Percentiles rank a stretch among this genome's conserved stretches.
Conservation (phyloP, 2,329 filamentous ascomycete species). For the Aspergillus sp. region DNA sequence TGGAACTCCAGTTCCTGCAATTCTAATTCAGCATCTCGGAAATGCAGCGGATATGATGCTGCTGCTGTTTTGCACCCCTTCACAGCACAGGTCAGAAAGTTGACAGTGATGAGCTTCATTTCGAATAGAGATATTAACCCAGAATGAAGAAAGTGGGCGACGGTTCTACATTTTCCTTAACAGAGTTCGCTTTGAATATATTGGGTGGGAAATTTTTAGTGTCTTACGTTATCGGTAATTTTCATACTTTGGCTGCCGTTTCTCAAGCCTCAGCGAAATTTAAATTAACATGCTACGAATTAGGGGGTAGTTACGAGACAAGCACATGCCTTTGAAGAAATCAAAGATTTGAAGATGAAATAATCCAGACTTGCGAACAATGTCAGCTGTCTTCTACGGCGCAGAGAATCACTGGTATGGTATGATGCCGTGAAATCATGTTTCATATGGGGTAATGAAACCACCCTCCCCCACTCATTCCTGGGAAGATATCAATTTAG, state of each 20-base stretch:
- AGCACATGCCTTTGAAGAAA: no score
- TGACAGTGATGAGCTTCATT: conserved; percentile 96
- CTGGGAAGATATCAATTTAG: no score
- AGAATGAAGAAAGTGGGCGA: background rate
- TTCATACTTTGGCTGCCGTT: background rate
- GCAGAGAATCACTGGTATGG: no score
- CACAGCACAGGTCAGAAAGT: conserved; percentile 94
- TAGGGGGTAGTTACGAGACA: no score
- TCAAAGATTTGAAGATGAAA: no score
- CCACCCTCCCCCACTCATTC: no score
- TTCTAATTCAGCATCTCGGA: conserved; percentile 86
- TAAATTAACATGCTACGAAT: no score
- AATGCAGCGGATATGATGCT: conserved; percentile 85
- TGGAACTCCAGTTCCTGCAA: conserved; percentile 81
- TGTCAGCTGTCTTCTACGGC: no score
- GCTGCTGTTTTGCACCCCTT: conserved; percentile 87
- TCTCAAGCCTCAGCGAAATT: background rate
- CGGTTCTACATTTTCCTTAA: background rate
- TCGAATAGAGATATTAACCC: background rate
- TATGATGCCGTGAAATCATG: no score
- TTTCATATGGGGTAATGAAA: no score
- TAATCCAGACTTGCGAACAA: no score
- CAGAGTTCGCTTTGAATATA: background rate
- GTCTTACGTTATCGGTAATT: background rate
- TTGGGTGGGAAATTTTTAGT: background rate